Conservation (phyloP, 2,329 filamentous ascomycete genomes). For the Gnomoniopsis sp. region DNA sequence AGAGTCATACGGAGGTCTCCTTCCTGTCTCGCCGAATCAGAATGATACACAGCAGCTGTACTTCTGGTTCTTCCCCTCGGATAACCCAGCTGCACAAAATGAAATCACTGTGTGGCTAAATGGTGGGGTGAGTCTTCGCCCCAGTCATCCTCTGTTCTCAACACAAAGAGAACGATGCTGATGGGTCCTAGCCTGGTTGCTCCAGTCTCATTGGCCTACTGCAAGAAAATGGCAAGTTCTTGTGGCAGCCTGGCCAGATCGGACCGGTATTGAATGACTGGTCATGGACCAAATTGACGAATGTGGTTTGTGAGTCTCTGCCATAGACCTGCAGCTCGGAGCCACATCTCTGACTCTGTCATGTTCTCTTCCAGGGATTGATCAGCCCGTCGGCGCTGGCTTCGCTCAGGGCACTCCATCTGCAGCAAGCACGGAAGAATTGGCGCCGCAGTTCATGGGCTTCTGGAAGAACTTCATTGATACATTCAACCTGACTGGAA, state of each 20-base stretch:
- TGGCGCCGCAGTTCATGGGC: conserved; percentile 64
- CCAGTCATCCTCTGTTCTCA: background rate
- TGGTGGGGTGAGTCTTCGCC: conserved; percentile 33
- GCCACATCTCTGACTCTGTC: background rate
- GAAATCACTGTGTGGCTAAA: conserved; percentile 60
- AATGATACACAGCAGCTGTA: conserved; percentile 42
- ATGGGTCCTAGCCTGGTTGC: conserved; percentile 42
- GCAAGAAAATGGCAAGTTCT: conserved; percentile 70
- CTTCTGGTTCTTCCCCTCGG: conserved; percentile 63
- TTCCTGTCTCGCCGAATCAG: conserved; percentile 50
- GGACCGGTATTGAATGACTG: conserved; percentile 61
- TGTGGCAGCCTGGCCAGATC: conserved; percentile 65
- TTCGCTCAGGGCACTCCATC: conserved; percentile 62
- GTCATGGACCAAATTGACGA: conserved; percentile 69
- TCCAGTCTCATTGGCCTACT: conserved; percentile 63
- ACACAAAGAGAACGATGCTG: background rate
- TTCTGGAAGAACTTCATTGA: conserved; percentile 75
- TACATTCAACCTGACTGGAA: conserved; percentile 59
- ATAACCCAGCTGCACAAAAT: conserved; percentile 41
- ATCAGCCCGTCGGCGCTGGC: conserved; percentile 62
- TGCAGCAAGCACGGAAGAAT: conserved; percentile 60
- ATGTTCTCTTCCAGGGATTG: conserved; percentile 43
- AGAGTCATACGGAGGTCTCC: conserved; percentile 59
- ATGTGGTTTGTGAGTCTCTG: conserved; percentile 53
- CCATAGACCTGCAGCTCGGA: background rate